Base-by-base conservation (phyloP, 1,284 basidiomycete genomes). In the Coniferiporia sulphurascens region DNA sequence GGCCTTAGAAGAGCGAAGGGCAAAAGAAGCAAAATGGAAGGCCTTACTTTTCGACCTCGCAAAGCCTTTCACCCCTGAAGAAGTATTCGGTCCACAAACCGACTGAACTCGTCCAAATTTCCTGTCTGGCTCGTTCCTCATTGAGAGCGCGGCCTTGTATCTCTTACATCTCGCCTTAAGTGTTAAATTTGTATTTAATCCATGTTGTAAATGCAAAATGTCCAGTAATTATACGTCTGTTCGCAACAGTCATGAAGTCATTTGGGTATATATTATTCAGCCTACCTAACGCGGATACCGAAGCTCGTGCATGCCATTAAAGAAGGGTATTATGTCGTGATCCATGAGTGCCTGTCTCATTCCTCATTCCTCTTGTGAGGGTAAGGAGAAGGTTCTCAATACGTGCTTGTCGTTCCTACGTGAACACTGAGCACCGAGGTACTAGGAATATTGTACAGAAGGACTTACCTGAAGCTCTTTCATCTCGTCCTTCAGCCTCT, bases 341-440 rank as follows among this genome's bases (percentile, higher is more conserved):
- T 17, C 67, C 66, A 53, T 63, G 66, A 15, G 56, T 52, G 17
- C 69, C 67, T 13, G 69, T 70, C 48, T 79, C 78, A 60, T 75
- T 74, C 51, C 76, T 64, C 76, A 78, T 78, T 9, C 76, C 76
- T 38, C 76, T 69, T 46, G 77, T 79, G 55, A 80, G 67, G 68
- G 72, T 75, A 63, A 79, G 68, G 52, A 92, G 66, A 48, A 92
- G 73, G 57, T 79, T 82, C 70, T 92, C 89, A 64, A 92, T 92
- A 36, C 89, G 79, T 22, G 84, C 83, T 74, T 91, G 89, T 48
- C 86, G 85, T 55, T 89, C 87, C 87, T 89, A 43, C 0, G 59
- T n/a, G 13, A 19, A 55, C 10, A 48, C 57, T 65, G 8, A 64
- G 41, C 22, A 51, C 27, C 36, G 36, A 34, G 46, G 9, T 7